phyloP scores from a whole-genome alignment of 441 rosid genomes.

The Pelargonium citronellum region DNA sequence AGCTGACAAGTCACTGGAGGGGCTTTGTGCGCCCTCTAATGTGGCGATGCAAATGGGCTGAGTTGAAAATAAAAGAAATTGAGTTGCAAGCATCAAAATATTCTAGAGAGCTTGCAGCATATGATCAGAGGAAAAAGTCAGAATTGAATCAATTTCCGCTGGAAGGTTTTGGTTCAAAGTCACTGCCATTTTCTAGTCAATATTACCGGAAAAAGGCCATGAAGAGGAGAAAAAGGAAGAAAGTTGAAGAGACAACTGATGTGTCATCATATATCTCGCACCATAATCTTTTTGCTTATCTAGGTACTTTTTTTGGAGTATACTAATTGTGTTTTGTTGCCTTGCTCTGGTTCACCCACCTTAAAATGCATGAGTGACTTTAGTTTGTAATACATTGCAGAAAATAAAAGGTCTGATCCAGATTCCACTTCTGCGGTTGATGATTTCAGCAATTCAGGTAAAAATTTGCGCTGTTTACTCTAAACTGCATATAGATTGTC shows the following conservation, averaged over 20 bases:
- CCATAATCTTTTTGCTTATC: slow-evolving; percentile 65
- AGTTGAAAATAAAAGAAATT: slow-evolving; percentile 63
- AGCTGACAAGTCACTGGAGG: slow-evolving; percentile 79
- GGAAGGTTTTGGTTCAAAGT: slow-evolving; percentile 59
- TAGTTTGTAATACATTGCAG: slow-evolving; percentile 36
- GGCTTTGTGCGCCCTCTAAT: slow-evolving; percentile 67
- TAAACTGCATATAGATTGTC: neutral
- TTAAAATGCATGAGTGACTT: slow-evolving; percentile 12
- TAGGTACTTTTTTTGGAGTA: slow-evolving; percentile 39
- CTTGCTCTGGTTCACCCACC: slow-evolving; percentile 7
- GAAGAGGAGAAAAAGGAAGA: slow-evolving; percentile 72
- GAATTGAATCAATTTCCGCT: slow-evolving; percentile 35
- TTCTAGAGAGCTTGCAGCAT: slow-evolving; percentile 44
- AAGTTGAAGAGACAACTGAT: slow-evolving; percentile 56
- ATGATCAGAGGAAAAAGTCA: slow-evolving; percentile 44
- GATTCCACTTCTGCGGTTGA: slow-evolving; percentile 53
- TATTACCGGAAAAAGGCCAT: slow-evolving; percentile 43
- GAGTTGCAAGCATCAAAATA: slow-evolving; percentile 59
- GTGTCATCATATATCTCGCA: slow-evolving; percentile 46
- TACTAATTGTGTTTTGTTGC: slow-evolving; percentile 13
- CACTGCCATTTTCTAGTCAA: slow-evolving; percentile 54
- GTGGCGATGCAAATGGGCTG: slow-evolving; percentile 95
- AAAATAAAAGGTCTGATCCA: slow-evolving; percentile 48
- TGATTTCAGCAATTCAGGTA: slow-evolving; percentile 54
- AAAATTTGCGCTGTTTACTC: neutral